Percentiles rank a stretch among this genome's conserved stretches.
These are phyloP conservation scores for Helenozyma baotianmanensis DNA, from an alignment of 805 yeast genomes.

Conservation along the genomic window DNA sequence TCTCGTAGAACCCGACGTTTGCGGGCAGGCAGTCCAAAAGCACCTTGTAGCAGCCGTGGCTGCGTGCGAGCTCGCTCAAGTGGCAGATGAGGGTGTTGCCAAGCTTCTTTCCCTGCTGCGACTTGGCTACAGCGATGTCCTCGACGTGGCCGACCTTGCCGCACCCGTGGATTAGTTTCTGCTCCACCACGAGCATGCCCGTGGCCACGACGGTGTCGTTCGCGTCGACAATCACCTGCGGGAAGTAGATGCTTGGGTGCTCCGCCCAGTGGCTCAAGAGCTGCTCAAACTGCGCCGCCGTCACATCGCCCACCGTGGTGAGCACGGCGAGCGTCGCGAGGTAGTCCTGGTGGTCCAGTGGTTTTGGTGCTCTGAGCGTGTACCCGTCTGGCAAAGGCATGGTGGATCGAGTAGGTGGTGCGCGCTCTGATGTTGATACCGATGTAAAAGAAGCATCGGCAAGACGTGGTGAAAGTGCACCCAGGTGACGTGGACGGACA, in stretches of 20 bases:
- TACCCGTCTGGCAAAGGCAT: conserved; percentile 60
- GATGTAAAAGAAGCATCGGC: too few relatives aligned
- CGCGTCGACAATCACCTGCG: conserved; percentile 59
- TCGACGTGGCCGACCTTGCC: conserved; percentile 92
- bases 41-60: conserved; percentile 76
- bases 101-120: conserved; percentile 78
- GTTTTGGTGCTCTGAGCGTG: conserved; percentile 52
- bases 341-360: conserved; percentile 57
- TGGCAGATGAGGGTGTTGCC: conserved; percentile 65
- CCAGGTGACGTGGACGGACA: too few relatives aligned
- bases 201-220: conserved; percentile 65
- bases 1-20: conserved; percentile 81
- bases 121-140: conserved; percentile 75
- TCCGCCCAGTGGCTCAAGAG: conserved; percentile 58
- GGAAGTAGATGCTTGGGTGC: conserved; percentile 52
- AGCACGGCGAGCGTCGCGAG: conserved; percentile 59
- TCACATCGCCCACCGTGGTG: conserved; percentile 79
- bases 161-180: conserved; percentile 76
- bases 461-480: too few relatives aligned
- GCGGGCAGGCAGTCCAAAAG: conserved; percentile 84
- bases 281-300: conserved; percentile 43
- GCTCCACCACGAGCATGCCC: conserved; percentile 77
- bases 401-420: too few relatives aligned
- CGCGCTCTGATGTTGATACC: too few relatives aligned
- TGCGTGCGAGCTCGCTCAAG: conserved; percentile 55